phyloP scores from a whole-genome alignment of 768 basidiomycete species.

The Suillus cothurnatus region DNA sequence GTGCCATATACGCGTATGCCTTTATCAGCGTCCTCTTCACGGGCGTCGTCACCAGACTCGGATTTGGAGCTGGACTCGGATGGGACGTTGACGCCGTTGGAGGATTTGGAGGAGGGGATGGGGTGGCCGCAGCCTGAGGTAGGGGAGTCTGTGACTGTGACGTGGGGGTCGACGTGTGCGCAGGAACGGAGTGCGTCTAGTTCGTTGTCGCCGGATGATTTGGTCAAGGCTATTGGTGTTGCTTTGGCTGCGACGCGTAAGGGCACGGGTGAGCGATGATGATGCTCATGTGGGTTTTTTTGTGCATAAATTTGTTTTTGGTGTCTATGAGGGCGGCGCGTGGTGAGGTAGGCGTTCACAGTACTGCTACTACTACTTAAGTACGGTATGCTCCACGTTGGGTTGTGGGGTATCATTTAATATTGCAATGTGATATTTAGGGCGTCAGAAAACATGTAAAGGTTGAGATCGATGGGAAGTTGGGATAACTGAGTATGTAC shows the following conservation, averaged over 20 bases:
- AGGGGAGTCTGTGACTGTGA: constrained; percentile 26
- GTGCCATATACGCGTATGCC: constrained; percentile 27
- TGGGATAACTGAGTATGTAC: background rate
- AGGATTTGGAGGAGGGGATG: constrained; percentile 12
- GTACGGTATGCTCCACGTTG: background rate
- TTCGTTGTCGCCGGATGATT: constrained; percentile 22
- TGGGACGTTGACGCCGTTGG: constrained; percentile 14
- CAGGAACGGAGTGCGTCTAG: constrained; percentile 6
- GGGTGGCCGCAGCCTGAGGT: constrained; percentile 36
- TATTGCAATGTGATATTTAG: background rate
- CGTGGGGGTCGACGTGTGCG: constrained; percentile 22
- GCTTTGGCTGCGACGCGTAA: constrained; percentile 23
- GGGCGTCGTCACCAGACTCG: constrained; percentile 13
- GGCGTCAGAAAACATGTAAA: background rate
- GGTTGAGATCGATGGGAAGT: background rate
- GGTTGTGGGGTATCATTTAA: background rate
- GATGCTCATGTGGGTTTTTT: background rate
- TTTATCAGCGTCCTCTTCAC: constrained; percentile 8
- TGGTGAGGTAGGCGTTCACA: background rate
- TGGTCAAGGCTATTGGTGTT: constrained; percentile 25
- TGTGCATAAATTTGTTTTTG: background rate
- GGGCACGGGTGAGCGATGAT: background rate
- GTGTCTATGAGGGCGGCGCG: background rate
- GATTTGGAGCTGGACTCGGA: constrained; percentile 15
- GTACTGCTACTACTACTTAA: constrained; percentile 1